phyloP scores from a whole-genome alignment of 2,329 filamentous ascomycete species.

The Eutypella sp. region DNA sequence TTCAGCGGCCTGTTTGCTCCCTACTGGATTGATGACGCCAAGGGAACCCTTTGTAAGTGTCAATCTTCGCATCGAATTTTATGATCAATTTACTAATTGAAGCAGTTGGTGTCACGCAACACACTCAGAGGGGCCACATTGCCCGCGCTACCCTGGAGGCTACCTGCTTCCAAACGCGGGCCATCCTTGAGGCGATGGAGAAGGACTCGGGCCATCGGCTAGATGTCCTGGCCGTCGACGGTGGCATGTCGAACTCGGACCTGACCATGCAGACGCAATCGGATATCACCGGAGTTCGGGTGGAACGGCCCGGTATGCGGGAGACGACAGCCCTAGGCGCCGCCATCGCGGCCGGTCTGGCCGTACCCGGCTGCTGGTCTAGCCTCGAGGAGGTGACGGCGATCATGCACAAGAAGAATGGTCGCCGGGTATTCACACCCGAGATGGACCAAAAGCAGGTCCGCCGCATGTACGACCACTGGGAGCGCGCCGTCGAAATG shows the following conservation, averaged over 20 bases:
- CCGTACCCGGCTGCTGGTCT: conserved; percentile 68
- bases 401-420: conserved; percentile 60
- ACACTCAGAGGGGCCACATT: conserved; percentile 81
- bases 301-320: conserved; percentile 80
- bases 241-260: conserved; percentile 83
- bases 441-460: conserved; percentile 44
- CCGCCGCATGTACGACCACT: conserved; percentile 44
- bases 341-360: conserved; percentile 84
- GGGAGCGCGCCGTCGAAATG: conserved; percentile 57
- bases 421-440: conserved; percentile 66
- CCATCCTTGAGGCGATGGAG: conserved; percentile 88
- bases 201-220: conserved; percentile 75
- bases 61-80: not conserved
- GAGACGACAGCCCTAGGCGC: conserved; percentile 87
- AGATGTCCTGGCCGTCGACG: conserved; percentile 74
- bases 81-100: conserved; percentile 11
- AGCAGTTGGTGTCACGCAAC: conserved; percentile 73
- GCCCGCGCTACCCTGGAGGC: conserved; percentile 86
- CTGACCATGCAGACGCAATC: conserved; percentile 91
- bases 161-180: conserved; percentile 88
- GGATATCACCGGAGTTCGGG: conserved; percentile 75
- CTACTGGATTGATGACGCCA: conserved; percentile 92
- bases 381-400: conserved; percentile 67
- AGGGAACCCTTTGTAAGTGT: conserved; percentile 71
- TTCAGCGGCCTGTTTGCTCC: conserved; percentile 89